Base-by-base conservation (phyloP, 257 asterid genomes). In the Verbena officinalis region DNA sequence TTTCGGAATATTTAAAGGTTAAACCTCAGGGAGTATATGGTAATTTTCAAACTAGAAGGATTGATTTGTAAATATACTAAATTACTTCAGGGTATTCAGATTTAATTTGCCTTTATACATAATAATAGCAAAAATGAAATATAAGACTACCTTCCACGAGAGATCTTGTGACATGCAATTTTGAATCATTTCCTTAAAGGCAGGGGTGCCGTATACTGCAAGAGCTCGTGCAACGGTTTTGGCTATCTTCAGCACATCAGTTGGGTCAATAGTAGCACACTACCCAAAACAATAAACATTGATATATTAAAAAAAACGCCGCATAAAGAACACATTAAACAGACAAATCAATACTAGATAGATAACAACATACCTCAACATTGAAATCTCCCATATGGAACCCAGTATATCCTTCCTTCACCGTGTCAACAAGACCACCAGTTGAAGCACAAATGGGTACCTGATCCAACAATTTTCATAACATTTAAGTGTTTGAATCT, bases 341-440 rank as follows among this genome's bases (percentile, higher is more conserved):
- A 38, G 36, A 33, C 12, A 12, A 27, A 11, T 1, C 1, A 9
- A 22, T 9, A 15, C 39, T 45, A 36, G 21, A 36, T 6, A 21
- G 43, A 56, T 49, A 56, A 24, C 17, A 20, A 17, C 75, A 48
- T 76, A 90, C 99, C 75, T 90, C 88, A 34, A 90, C 95, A 34
- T 74, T 84, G 78, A 94, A 90, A 67, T 73, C 93, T 64, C 96
- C 99, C 97, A 90, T 93, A 20, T 93, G 99, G 88, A 93, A 90
- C 60, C 99, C 96, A 13, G 96, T 90, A 69, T 78, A 83, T 60
- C 95, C 95, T 71, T 87, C 95, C 76, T 80, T 81, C 74, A 93
- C 97, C 0, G 97, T 90, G 83, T 93, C 97, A 17, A 88, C 99
- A 2, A 93, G 86, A 55, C 99, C 99, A 75, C 99, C 97, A 12